These are phyloP conservation scores for Gracilaria caudata DNA, from an alignment of 23 red algal species.

Conservation along the genomic window DNA sequence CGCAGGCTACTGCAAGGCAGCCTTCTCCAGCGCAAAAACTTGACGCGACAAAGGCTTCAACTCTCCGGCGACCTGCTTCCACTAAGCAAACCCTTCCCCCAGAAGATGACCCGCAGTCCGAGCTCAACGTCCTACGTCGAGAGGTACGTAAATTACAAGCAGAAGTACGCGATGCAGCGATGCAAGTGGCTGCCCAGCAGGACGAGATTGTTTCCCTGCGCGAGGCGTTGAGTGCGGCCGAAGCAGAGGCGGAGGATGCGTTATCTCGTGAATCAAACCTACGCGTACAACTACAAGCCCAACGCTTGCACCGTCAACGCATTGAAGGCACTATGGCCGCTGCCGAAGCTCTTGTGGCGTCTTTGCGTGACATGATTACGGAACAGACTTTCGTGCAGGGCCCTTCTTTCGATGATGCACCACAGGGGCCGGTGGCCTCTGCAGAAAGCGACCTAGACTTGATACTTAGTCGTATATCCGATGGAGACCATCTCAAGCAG, in stretches of 20 bases:
- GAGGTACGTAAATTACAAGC: slow-evolving; percentile 58
- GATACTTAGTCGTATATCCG: slow-evolving; percentile 24
- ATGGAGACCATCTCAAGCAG: slow-evolving; percentile 7
- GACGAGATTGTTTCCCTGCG: slow-evolving; percentile 46
- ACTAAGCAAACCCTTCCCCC: background rate
- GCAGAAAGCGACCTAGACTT: slow-evolving; percentile 24
- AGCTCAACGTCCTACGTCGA: slow-evolving; percentile 65
- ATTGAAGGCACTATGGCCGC: slow-evolving; percentile 54
- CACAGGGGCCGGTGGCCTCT: background rate
- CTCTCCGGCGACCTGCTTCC: background rate
- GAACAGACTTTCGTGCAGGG: slow-evolving; percentile 1
- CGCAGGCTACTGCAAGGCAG: background rate
- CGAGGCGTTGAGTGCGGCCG: slow-evolving; percentile 18
- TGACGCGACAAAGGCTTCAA: background rate
- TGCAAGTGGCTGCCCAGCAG: slow-evolving; percentile 55
- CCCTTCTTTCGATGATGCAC: slow-evolving; percentile 1
- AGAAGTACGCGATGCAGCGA: slow-evolving; percentile 41
- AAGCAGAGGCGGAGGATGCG: slow-evolving; percentile 37
- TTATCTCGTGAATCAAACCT: slow-evolving; percentile 28
- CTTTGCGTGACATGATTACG: slow-evolving; percentile 54
- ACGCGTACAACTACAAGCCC: slow-evolving; percentile 37
- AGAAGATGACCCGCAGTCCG: slow-evolving; percentile 51
- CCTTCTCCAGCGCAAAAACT: background rate
- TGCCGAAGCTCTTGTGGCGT: slow-evolving; percentile 56
- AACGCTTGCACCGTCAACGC: slow-evolving; percentile 32